Evolutionary conservation across 306 rosid species (phyloP).

Genomic region (Dryas drummondii): DNA sequence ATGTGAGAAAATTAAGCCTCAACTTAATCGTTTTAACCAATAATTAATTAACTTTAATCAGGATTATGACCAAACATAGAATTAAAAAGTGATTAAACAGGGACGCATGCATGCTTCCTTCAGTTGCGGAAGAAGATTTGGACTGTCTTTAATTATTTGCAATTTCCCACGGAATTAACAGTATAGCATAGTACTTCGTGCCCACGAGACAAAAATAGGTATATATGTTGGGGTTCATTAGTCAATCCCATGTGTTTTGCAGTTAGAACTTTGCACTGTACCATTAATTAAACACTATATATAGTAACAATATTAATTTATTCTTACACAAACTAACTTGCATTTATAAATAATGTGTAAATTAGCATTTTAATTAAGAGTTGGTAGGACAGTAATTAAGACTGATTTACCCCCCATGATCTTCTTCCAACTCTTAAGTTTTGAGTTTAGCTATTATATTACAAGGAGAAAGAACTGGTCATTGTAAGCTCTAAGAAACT

Average conservation of each 20-base stretch:
- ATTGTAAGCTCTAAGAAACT: too few species aligned
- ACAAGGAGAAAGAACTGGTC: too few species aligned
- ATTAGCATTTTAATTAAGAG: too few species aligned
- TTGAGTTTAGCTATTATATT: too few species aligned
- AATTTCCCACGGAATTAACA: constrained; percentile 4
- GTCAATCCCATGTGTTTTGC: constrained; percentile 7
- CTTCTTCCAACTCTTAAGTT: too few species aligned
- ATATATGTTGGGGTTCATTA: not conserved
- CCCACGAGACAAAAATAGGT: not conserved
- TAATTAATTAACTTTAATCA: not conserved
- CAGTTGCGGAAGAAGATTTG: constrained; percentile 40
- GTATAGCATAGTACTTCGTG: constrained; percentile 25
- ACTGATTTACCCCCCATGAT: too few species aligned
- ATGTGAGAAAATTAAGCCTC: constrained; percentile 23
- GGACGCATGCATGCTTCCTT: constrained; percentile 44
- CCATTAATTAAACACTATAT: too few species aligned
- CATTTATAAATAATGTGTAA: too few species aligned
- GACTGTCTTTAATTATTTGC: constrained; percentile 18
- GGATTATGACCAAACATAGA: not conserved
- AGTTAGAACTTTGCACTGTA: not conserved
- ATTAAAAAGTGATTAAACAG: constrained; percentile 19
- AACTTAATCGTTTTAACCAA: not conserved
- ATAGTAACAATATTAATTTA: too few species aligned
- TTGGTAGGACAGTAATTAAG: too few species aligned
- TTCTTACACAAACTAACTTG: too few species aligned